Percentiles rank a stretch among this genome's conserved stretches.
These are phyloP conservation scores for Ceriops zippeliana DNA, from an alignment of 345 rosid genomes.

Conservation along the genomic window DNA sequence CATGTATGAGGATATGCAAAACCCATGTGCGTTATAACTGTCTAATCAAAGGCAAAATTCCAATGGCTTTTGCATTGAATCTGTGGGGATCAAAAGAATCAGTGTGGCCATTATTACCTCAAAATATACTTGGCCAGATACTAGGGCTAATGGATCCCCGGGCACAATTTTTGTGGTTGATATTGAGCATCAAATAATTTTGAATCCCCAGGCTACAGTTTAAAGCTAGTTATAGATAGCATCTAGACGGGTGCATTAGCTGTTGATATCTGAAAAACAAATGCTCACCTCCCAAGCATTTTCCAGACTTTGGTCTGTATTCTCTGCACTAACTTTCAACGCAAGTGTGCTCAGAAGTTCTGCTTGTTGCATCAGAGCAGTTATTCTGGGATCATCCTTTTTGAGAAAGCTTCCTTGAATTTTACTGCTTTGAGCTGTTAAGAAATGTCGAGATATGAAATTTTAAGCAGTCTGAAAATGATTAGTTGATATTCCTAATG, in stretches of 20 bases:
- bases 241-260: too few species aligned
- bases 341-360: constrained; percentile 85
- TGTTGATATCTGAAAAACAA: background rate
- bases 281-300: constrained; percentile 83
- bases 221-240: too few species aligned
- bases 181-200: too few species aligned
- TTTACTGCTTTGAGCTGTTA: constrained; percentile 46
- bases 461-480: background rate
- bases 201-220: too few species aligned
- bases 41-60: background rate
- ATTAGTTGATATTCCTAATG: constrained; percentile 11
- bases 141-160: background rate
- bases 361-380: constrained; percentile 85
- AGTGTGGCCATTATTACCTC: background rate
- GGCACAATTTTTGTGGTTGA: background rate
- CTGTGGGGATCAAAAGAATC: background rate
- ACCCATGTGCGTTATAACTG: background rate
- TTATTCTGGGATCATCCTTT: constrained; percentile 79
- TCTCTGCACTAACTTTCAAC: constrained; percentile 62
- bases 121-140: background rate
- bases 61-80: background rate
- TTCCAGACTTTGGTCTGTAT: constrained; percentile 80
- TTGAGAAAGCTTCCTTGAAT: constrained; percentile 54
- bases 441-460: constrained; percentile 13
- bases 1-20: constrained; percentile 14